phyloP scores from a whole-genome alignment of 106 monocot genomes.

The Dendrobium catenatum region DNA sequence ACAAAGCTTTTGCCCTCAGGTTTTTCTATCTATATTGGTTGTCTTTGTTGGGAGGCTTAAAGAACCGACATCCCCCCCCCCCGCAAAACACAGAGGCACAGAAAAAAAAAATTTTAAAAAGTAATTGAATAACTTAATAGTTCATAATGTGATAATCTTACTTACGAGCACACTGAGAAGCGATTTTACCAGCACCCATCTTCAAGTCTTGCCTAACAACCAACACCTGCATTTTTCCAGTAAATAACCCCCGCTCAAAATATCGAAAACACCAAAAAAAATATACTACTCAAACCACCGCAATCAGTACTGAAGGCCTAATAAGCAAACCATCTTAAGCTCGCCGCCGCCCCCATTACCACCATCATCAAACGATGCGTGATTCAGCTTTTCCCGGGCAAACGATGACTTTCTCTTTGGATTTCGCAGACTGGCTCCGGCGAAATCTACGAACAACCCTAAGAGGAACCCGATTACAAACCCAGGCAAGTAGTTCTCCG shows the following conservation, averaged over 20 bases:
- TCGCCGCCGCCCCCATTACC: slow-evolving; percentile 34
- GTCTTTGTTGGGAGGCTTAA: too few species aligned
- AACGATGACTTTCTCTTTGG: slow-evolving; percentile 15
- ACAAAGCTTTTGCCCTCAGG: too few species aligned
- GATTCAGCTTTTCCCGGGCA: slow-evolving; percentile 19
- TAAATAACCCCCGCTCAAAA: background rate
- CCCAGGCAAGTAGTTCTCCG: slow-evolving; percentile 76
- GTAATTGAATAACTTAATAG: background rate
- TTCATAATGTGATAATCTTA: slow-evolving; percentile 21
- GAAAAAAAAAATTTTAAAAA: too few species aligned
- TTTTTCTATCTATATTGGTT: too few species aligned
- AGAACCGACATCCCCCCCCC: too few species aligned
- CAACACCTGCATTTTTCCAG: slow-evolving; percentile 49
- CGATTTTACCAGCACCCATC: slow-evolving; percentile 93
- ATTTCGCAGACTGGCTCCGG: slow-evolving; percentile 10
- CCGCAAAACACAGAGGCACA: too few species aligned
- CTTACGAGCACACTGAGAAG: slow-evolving; percentile 99
- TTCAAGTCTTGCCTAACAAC: slow-evolving; percentile 91
- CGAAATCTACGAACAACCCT: slow-evolving; percentile 65
- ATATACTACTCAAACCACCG: background rate
- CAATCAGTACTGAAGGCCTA: background rate
- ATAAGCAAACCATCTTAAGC: slow-evolving; percentile 70
- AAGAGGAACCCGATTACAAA: slow-evolving; percentile 72
- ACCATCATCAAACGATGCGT: slow-evolving; percentile 1
- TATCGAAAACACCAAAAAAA: too few species aligned